Percentiles rank a stretch among this genome's conserved stretches.
phyloP scores from a whole-genome alignment of 2,329 filamentous ascomycete genomes.

The Boeremia exigua region DNA sequence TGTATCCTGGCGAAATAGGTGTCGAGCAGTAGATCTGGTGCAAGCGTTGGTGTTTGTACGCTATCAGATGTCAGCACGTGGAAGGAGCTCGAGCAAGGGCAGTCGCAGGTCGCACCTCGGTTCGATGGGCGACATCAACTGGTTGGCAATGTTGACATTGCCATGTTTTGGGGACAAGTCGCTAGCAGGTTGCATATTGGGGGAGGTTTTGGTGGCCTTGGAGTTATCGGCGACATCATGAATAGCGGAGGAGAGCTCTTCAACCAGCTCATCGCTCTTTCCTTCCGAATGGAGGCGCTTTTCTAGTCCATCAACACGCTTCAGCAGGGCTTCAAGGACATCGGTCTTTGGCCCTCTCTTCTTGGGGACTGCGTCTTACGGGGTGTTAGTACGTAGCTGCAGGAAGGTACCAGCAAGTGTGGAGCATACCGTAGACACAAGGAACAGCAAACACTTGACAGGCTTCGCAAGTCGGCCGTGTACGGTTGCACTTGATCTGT shows the following conservation, averaged over 20 bases:
- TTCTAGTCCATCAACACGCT: constrained; percentile 84
- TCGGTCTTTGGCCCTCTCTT: constrained; percentile 91
- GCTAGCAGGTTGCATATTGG: constrained; percentile 31
- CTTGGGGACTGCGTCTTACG: constrained; percentile 81
- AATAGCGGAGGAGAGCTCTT: constrained; percentile 29
- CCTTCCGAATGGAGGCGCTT: constrained; percentile 70
- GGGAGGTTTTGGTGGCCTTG: constrained; percentile 27
- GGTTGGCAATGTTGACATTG: constrained; percentile 33
- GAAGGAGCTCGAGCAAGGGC: constrained; percentile 4
- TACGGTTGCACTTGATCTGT: constrained; percentile 90
- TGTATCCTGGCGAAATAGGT: constrained; percentile 82
- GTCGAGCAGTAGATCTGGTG: constrained; percentile 71
- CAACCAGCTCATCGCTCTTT: constrained; percentile 51
- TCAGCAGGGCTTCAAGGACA: constrained; percentile 81
- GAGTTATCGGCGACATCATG: constrained; percentile 33
- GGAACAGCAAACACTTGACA: constrained; percentile 89
- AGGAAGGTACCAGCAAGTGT: constrained; percentile 11
- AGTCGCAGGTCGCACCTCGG: constrained; percentile 38
- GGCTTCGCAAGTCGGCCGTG: constrained; percentile 84
- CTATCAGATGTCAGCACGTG: constrained; percentile 30
- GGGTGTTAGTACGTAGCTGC: constrained; percentile 21
- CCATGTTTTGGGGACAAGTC: constrained; percentile 34
- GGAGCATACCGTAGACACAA: constrained; percentile 77
- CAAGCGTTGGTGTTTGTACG: constrained; percentile 54
- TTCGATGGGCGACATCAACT: constrained; percentile 48